Evolutionary conservation across 345 rosid species (phyloP).

Genomic region (Syzygium jambos): DNA sequence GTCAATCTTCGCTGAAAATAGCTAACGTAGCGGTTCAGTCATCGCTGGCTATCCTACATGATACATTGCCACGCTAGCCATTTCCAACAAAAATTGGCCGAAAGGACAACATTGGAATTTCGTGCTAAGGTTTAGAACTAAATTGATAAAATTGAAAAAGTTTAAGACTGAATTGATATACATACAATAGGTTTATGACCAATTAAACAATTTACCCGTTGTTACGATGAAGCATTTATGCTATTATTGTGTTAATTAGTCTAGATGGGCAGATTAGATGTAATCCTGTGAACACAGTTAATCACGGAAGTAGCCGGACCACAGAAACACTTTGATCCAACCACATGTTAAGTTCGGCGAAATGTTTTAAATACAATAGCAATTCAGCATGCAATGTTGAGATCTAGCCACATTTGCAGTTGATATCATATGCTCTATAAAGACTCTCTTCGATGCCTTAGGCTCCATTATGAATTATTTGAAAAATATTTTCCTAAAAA

Average conservation of each 20-base stretch:
- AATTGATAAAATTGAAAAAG: neutral
- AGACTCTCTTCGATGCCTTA: neutral
- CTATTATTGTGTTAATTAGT: neutral
- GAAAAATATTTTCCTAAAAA: too few relatives aligned
- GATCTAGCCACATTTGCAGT: neutral
- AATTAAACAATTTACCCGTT: neutral
- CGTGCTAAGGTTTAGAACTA: neutral
- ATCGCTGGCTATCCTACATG: neutral
- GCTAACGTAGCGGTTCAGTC: accelerated
- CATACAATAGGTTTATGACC: neutral
- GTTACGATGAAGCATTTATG: neutral
- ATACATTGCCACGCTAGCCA: accelerated
- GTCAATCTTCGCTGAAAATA: neutral
- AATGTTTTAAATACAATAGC: neutral
- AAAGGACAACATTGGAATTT: neutral
- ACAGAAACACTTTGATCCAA: neutral
- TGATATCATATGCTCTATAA: neutral
- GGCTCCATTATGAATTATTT: too few relatives aligned
- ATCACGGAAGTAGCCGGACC: neutral
- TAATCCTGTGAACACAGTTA: neutral
- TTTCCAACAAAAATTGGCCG: neutral
- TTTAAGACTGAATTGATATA: neutral
- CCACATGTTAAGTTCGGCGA: neutral
- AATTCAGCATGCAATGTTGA: neutral
- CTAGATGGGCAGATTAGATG: neutral